phyloP scores from a whole-genome alignment of 805 yeast genomes.

The Wickerhamiella dianesei region DNA sequence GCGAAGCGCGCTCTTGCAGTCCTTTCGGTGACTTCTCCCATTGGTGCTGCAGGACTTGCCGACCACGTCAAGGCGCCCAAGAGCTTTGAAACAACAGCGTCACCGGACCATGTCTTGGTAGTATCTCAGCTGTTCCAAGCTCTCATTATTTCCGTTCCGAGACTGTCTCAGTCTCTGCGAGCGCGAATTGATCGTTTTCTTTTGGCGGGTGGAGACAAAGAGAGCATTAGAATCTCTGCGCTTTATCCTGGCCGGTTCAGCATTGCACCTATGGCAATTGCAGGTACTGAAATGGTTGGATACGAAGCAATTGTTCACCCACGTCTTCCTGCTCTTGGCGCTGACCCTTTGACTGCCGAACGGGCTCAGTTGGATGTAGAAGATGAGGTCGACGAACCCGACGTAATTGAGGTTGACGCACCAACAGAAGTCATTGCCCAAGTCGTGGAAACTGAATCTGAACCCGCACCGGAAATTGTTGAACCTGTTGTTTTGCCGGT shows the following conservation, averaged over 20 bases:
- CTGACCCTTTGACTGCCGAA: neutral
- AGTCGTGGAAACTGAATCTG: neutral
- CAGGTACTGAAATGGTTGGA: constrained; percentile 7
- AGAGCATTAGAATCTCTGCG: constrained; percentile 38
- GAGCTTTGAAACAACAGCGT: constrained; percentile 22
- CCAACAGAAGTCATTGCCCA: neutral
- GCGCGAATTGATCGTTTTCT: constrained; percentile 37
- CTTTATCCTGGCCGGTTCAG: constrained; percentile 58
- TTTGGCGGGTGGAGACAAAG: constrained; percentile 20
- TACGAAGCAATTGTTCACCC: constrained; percentile 19
- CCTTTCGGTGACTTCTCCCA: constrained; percentile 24
- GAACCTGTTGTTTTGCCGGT: neutral
- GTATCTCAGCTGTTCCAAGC: constrained; percentile 37
- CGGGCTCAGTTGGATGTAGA: constrained; percentile 1
- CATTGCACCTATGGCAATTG: constrained; percentile 54
- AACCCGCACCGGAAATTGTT: neutral
- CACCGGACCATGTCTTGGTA: neutral
- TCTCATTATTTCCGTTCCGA: constrained; percentile 34
- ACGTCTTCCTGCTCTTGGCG: constrained; percentile 17
- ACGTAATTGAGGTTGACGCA: neutral
- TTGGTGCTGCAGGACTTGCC: constrained; percentile 27
- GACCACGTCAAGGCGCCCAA: constrained; percentile 13
- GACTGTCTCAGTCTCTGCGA: constrained; percentile 50
- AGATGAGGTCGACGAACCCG: constrained; percentile 1
- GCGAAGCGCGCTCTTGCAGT: constrained; percentile 34